Conservation (phyloP, 352 stramenopile genomes). For the Pythium volutum region DNA sequence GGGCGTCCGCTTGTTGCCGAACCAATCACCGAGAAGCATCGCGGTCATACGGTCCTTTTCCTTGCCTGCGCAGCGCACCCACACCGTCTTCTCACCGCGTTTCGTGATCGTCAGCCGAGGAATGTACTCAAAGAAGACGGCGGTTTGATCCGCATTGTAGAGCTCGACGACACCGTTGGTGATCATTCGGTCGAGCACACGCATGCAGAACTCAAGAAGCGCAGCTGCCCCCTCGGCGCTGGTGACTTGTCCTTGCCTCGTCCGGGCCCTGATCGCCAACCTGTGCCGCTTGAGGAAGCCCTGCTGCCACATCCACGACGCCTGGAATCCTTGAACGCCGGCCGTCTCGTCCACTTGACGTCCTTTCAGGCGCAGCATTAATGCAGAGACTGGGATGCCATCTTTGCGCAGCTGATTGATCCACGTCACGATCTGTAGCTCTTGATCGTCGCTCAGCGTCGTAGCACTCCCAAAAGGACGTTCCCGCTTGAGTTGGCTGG, state of each 20-base stretch:
- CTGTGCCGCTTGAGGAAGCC: constrained; percentile 8
- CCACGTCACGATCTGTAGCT: constrained; percentile 1
- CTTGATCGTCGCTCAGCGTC: too few relatives aligned
- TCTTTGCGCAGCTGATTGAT: constrained; percentile 11
- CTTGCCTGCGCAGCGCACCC: constrained; percentile 5
- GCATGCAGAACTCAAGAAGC: neutral
- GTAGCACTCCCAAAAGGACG: too few relatives aligned
- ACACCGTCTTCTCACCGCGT: neutral
- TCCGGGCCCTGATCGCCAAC: constrained; percentile 11
- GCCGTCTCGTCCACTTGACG: neutral
- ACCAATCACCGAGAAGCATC: constrained; percentile 19
- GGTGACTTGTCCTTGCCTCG: constrained; percentile 1
- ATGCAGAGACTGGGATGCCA: constrained; percentile 8
- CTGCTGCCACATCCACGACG: constrained; percentile 6
- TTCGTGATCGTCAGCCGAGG: neutral
- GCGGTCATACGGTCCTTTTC: constrained; percentile 1
- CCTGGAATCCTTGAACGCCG: constrained; percentile 6
- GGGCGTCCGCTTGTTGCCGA: constrained; percentile 14
- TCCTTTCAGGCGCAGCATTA: neutral
- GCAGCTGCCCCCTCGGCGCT: neutral
- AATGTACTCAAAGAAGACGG: constrained; percentile 1
- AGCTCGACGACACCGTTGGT: neutral
- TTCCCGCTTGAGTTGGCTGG: too few relatives aligned
- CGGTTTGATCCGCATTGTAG: constrained; percentile 9
- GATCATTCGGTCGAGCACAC: constrained; percentile 2